A percentile compares a stretch with the other conserved stretches of the same genome.
Conservation (phyloP, 805 yeast species). For the Alloascoidea hylecoeti region DNA sequence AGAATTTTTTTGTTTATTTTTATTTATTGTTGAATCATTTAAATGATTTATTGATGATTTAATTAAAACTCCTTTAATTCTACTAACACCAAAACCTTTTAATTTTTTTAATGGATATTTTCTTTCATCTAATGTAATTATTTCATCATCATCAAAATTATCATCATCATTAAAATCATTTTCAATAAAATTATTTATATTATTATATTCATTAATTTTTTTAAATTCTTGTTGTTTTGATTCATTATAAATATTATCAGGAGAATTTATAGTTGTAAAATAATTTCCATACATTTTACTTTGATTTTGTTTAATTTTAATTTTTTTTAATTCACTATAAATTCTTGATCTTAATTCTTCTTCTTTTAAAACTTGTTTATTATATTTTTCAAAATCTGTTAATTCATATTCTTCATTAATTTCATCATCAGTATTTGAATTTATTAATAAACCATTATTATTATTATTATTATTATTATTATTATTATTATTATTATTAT, state of each 20-base stretch:
- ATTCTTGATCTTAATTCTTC: not conserved
- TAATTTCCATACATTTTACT: not conserved
- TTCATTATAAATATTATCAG: no score
- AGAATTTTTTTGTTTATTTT: not conserved
- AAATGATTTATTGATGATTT: constrained; percentile 19
- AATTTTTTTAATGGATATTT: constrained; percentile 1
- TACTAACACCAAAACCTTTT: not conserved
- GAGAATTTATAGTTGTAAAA: not conserved
- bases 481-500: not conserved
- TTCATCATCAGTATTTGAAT: not conserved
- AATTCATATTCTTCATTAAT: not conserved
- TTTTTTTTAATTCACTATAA: not conserved
- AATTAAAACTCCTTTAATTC: not conserved
- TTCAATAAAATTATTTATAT: no score
- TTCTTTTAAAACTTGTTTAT: not conserved
- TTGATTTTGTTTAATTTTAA: not conserved
- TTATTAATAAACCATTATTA: not conserved
- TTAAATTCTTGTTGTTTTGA: not conserved
- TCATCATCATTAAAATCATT: no score
- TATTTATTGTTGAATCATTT: constrained; percentile 12
- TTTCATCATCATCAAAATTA: not conserved
- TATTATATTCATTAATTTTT: not conserved
- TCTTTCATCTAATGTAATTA: constrained; percentile 1
- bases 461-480: not conserved
- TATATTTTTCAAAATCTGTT: constrained; percentile 1